phyloP scores from a whole-genome alignment of 805 yeast genomes.

The Candida parachauliodes region DNA sequence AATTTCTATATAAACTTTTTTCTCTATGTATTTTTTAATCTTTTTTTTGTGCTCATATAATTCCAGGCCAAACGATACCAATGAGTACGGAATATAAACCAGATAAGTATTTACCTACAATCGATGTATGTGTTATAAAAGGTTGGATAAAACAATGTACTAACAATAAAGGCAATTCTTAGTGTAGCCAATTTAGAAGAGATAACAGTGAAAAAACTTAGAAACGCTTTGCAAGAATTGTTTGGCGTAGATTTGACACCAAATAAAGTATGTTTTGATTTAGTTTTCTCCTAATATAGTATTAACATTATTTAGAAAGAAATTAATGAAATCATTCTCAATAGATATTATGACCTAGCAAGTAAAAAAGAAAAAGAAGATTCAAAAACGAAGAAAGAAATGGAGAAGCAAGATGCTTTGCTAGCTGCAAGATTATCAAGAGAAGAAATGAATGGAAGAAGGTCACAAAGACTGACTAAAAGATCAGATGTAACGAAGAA shows the following conservation, averaged over 20 bases:
- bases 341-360: constrained; percentile 48
- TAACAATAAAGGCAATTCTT: constrained; percentile 57
- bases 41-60: too few relatives aligned
- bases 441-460: constrained; percentile 16
- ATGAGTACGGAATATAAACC: constrained; percentile 10
- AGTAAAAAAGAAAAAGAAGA: constrained; percentile 35
- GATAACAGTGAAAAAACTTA: constrained; percentile 66
- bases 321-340: constrained; percentile 58
- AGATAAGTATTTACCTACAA: constrained; percentile 52
- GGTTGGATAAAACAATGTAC: too few relatives aligned
- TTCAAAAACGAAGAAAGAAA: constrained; percentile 21
- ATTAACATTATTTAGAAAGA: constrained; percentile 37
- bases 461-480: constrained; percentile 13
- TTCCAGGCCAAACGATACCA: neutral
- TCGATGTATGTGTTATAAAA: constrained; percentile 62
- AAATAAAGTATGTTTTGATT: constrained; percentile 36
- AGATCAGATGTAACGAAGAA: constrained; percentile 10
- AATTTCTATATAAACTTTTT: too few relatives aligned
- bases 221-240: constrained; percentile 69
- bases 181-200: constrained; percentile 66
- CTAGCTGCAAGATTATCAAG: constrained; percentile 50
- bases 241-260: constrained; percentile 52
- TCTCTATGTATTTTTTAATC: too few relatives aligned
- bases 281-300: neutral
- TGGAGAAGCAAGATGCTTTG: constrained; percentile 47